Base-by-base conservation (phyloP, 352 stramenopile species). In the Pythium aristosporum region DNA sequence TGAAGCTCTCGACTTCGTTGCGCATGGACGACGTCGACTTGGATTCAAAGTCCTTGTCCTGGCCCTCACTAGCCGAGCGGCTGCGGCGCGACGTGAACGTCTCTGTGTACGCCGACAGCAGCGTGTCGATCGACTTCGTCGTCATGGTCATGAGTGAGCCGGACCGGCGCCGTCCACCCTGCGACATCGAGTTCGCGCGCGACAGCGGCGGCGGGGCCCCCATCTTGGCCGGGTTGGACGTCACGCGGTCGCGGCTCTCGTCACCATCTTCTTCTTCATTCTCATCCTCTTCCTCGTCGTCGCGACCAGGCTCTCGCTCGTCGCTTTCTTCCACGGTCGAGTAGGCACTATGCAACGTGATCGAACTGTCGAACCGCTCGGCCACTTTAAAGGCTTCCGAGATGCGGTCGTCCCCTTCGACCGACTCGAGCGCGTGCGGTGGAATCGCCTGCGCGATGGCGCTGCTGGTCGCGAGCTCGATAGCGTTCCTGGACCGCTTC, bases 1-100 rank as follows among this genome's bases (percentile, higher is more conserved):
- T 88, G 32, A 91, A 91, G 37, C 88, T 91, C 66, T 94, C 85
- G 16, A 90, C 69, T 50, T 90, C 74, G 51, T 76, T 88, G 8
- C 72, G 75, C 43, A 85, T 30, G 1, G 65, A 59, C 16, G 60
- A 58, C 9, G 56, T 64, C 16, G 63, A 58, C 36, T 67, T 65
- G 10, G 57, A 55, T 44, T 67, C 58, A 20, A 71, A 62, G 16
- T 75, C 66, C 32, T 79, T 69, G 15, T 73, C 72, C 21, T 76
- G 74, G 21, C 79, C 80, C 62, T 89, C 80, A 48, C 83, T 90
- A n/a, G 72, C 73, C 12, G 80, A 85, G 2, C 83, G 79, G 47
- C 73, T 82, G 43, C 78, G 67, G 34, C 71, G 79, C 51, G 67
- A 76, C 15, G 68, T 16, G 41, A 87, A 76, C 37, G 75, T 79